Evolutionary conservation across 2,329 filamentous ascomycete species (phyloP).

Genomic region (Albophoma yamanashiensis): DNA sequence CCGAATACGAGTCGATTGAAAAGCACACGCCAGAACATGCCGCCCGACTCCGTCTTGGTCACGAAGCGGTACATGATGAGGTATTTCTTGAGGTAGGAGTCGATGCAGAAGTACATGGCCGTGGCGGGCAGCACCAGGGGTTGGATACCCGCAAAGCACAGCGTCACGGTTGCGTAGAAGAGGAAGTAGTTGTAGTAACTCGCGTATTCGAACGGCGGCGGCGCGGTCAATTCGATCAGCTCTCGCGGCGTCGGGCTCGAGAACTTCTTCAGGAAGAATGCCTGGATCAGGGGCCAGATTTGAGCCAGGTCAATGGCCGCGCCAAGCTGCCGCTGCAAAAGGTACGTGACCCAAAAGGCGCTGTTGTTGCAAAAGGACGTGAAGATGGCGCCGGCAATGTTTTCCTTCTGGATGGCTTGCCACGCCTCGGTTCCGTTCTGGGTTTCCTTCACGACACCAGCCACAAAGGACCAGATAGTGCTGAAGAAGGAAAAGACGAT

Average conservation of each 20-base stretch:
- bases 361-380: slow-evolving; percentile 71
- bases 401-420: slow-evolving; percentile 53
- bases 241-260: slow-evolving; percentile 81
- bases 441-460: slow-evolving; percentile 50
- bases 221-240: slow-evolving; percentile 85
- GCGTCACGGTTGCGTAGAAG: slow-evolving; percentile 81
- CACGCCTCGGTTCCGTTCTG: slow-evolving; percentile 50
- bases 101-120: slow-evolving; percentile 79
- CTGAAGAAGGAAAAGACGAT: slow-evolving; percentile 90
- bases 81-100: slow-evolving; percentile 91
- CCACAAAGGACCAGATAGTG: slow-evolving; percentile 64
- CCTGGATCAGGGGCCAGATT: slow-evolving; percentile 71
- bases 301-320: slow-evolving; percentile 92
- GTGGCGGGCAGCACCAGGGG: slow-evolving; percentile 79
- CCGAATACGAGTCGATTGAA: slow-evolving; percentile 91
- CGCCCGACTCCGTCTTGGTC: slow-evolving; percentile 93
- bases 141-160: slow-evolving; percentile 78
- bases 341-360: slow-evolving; percentile 88
- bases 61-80: slow-evolving; percentile 88
- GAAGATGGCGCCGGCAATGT: slow-evolving; percentile 56
- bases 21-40: slow-evolving; percentile 81
- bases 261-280: slow-evolving; percentile 77
- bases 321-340: slow-evolving; percentile 85
- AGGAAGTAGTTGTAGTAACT: slow-evolving; percentile 98
- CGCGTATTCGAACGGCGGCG: slow-evolving; percentile 87